These are phyloP conservation scores for Pseudomassariella vexata DNA, from an alignment of 2,329 filamentous ascomycete genomes.

Conservation along the genomic window DNA sequence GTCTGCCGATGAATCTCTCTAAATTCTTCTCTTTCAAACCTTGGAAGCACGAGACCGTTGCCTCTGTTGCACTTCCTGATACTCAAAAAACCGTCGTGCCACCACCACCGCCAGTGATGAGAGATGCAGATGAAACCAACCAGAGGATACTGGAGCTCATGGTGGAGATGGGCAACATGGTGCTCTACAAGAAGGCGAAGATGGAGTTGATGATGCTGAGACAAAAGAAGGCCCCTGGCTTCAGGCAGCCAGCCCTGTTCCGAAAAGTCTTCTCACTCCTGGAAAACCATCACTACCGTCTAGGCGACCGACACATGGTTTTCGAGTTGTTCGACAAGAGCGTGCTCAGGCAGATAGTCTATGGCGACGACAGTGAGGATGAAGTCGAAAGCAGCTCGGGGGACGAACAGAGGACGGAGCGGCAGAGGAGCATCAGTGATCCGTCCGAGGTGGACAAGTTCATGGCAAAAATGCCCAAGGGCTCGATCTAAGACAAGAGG, in stretches of 20 bases:
- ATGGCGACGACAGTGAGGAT: constrained; percentile 53
- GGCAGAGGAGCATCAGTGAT: constrained; percentile 46
- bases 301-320: constrained; percentile 82
- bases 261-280: constrained; percentile 78
- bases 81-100: constrained; percentile 47
- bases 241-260: constrained; percentile 73
- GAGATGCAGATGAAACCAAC: constrained; percentile 53
- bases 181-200: constrained; percentile 82
- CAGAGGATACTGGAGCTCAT: constrained; percentile 81
- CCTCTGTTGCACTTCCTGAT: constrained; percentile 41
- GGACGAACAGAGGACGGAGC: constrained; percentile 48
- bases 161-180: constrained; percentile 85
- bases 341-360: constrained; percentile 77
- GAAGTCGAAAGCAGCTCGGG: constrained; percentile 37
- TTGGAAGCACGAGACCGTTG: constrained; percentile 47
- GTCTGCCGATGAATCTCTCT: constrained; percentile 72
- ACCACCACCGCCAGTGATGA: constrained; percentile 47
- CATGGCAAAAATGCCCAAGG: constrained; percentile 4
- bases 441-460: constrained; percentile 24
- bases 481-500: constrained; percentile 5
- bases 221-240: constrained; percentile 67
- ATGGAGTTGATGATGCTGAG: constrained; percentile 73
- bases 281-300: constrained; percentile 82
- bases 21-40: constrained; percentile 69
- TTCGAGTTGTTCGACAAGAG: constrained; percentile 92